These are phyloP conservation scores for Serpula lacrymans DNA, from an alignment of 768 basidiomycete species.

Conservation along the genomic window DNA sequence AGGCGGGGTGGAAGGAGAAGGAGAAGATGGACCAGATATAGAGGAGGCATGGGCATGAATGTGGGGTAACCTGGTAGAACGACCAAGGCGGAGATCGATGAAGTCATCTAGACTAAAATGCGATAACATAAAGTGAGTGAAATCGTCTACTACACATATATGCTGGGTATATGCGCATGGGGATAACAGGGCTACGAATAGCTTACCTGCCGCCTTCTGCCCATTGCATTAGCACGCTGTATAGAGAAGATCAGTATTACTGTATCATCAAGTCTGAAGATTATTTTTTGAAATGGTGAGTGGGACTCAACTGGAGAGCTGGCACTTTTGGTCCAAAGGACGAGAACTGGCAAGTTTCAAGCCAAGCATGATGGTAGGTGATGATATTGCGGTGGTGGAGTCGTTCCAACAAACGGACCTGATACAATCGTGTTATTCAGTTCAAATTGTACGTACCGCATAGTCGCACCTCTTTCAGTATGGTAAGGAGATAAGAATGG, in stretches of 20 bases:
- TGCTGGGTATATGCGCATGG: too few relatives aligned
- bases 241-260: neutral
- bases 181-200: too few relatives aligned
- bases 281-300: too few relatives aligned
- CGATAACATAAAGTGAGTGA: neutral
- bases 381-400: constrained; percentile 92
- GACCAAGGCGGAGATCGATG: constrained; percentile 76
- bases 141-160: neutral
- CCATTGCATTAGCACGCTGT: constrained; percentile 89
- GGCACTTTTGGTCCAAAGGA: constrained; percentile 86
- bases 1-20: constrained; percentile 25
- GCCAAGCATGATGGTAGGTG: constrained; percentile 94
- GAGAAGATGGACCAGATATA: constrained; percentile 5
- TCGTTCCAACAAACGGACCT: constrained; percentile 82
- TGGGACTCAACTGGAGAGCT: constrained; percentile 69
- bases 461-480: constrained; percentile 65
- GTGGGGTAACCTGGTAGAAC: constrained; percentile 41
- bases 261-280: neutral
- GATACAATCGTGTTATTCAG: too few relatives aligned
- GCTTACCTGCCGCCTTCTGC: constrained; percentile 76
- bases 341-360: constrained; percentile 83
- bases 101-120: constrained; percentile 83
- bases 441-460: neutral
- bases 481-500: constrained; percentile 78
- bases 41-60: constrained; percentile 37